Base-by-base conservation (phyloP, 2,329 filamentous ascomycete genomes). In the Claviceps purpurea region DNA sequence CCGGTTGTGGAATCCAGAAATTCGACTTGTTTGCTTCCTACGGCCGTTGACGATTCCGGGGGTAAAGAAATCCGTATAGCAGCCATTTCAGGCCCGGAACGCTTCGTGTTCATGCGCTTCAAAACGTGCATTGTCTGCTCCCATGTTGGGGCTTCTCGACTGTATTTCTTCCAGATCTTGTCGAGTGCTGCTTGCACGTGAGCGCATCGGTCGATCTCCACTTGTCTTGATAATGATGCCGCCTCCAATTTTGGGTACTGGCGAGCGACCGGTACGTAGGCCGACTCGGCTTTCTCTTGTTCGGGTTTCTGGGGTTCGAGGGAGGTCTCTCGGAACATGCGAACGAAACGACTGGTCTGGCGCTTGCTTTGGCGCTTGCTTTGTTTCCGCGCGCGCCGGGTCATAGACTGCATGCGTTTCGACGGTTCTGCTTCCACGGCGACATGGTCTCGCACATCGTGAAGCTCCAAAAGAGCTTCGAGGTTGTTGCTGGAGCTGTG, bases 121-220 rank as follows among this genome's bases (percentile, higher is more conserved):
- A 77, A 64, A 4, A 66, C 55, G 8, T 60, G 54, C 42, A 76
- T 64, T 11, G 69, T 67, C 5, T 60, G 56, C 14, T 62, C 65
- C 73, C 73, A 77, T 53, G 70, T 62, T 1, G 66, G 61, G 39
- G 64, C 57, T 16, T 56, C 59, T 39, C 57, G 59, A 1, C 56
- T 52, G 50, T 65, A 62, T 13, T 60, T 58, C 20, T 59, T 56
- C 53, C 65, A 66, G 22, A 69, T 61, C 18, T 60, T 59, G 42
- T 69, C 64, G 43, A 70, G 60, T 4, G 65, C 65, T 2, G 62
- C 54, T 55, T 74, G 73, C 6, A 64, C 63, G n/a, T 58, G 58
- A 16, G 67, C 56, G n/a, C 58, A 64, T 50, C 54, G 44, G 47
- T 50, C 26, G 55, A 61, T 51, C 51, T 56, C 43, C 11, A 47